phyloP scores from a whole-genome alignment of 2,329 filamentous ascomycete species.

The Microsporum ferrugineum region DNA sequence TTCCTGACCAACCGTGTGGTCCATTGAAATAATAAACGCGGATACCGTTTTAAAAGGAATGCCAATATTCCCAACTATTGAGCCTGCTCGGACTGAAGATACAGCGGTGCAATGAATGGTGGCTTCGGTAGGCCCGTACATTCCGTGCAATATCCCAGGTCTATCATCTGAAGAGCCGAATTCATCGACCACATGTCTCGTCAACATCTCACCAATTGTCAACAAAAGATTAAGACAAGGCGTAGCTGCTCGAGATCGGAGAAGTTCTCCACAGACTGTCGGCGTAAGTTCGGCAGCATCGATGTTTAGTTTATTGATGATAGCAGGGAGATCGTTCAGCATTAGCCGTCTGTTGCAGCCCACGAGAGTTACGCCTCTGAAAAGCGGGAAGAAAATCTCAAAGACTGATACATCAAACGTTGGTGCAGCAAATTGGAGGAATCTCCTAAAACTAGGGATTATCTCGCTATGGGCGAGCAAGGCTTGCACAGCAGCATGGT shows the following conservation, averaged over 20 bases:
- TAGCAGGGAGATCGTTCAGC: slow-evolving; percentile 60
- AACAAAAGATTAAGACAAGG: slow-evolving; percentile 60
- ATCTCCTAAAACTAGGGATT: slow-evolving; percentile 64
- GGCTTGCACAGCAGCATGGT: slow-evolving; percentile 68
- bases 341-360: slow-evolving; percentile 57
- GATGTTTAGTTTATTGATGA: slow-evolving; percentile 53
- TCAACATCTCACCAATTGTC: slow-evolving; percentile 91
- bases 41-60: slow-evolving; percentile 71
- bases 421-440: slow-evolving; percentile 82
- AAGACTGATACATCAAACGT: slow-evolving; percentile 94
- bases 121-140: slow-evolving; percentile 91
- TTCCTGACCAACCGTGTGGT: slow-evolving; percentile 13
- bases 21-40: slow-evolving; percentile 54
- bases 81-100: slow-evolving; percentile 45
- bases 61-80: slow-evolving; percentile 60
- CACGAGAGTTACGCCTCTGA: slow-evolving; percentile 61
- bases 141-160: slow-evolving; percentile 66
- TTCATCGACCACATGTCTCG: slow-evolving; percentile 60
- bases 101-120: slow-evolving; percentile 82
- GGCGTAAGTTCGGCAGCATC: slow-evolving; percentile 86
- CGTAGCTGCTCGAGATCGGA: slow-evolving; percentile 55
- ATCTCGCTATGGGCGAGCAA: slow-evolving; percentile 68
- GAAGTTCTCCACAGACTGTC: slow-evolving; percentile 67
- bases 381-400: slow-evolving; percentile 82
- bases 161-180: slow-evolving; percentile 52